Base-by-base conservation (phyloP, 2,329 filamentous ascomycete species). In the Beauveria rudraprayagi region DNA sequence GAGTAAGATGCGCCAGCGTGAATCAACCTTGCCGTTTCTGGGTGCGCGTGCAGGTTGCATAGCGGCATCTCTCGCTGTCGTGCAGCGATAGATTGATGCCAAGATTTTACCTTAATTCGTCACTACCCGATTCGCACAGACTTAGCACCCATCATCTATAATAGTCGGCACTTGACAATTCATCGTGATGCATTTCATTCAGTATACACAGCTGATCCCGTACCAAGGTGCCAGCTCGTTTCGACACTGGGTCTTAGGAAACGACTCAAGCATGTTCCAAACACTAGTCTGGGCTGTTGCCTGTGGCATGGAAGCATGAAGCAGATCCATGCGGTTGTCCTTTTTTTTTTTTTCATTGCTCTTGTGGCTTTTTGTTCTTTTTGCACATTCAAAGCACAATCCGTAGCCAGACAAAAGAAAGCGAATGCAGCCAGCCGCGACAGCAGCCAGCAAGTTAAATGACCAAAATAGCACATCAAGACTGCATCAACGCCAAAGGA, bases 401-500 rank as follows among this genome's bases (percentile, higher is more conserved):
- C 46, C 56, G 43, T 50, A 52, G 48, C 50, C 48, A 46, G 41
- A 53, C 48, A 60, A 60, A 59, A 24, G 56, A 60, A 53, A 60
- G 57, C 17, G 43, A 46, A 44, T 17, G 50, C 22, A 19, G 41
- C 57, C 16, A 19, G 50, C 57, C 19, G 48, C 48, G 44, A 41
- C 41, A 60, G 57, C 50, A 47, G 55, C 37, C 11, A 46, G 57
- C 50, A 34, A 37, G 37, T 37, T 37, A 46, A 60, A 54, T 53
- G 48, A 60, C 48, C 37, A 65, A 66, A 69, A 66, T 62, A 61
- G 68, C 69, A 72, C 69, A 71, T 69, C 69, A 71, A 71, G 70
- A 68, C 70, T 66, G 70, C 67, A 68, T 67, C 69, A 72, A 80
- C 76, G 76, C 78, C 77, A 69, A 70, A 50, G 52, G 47, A 60